phyloP scores from a whole-genome alignment of 2,329 filamentous ascomycete species.

The Colletotrichum chlorophyti region DNA sequence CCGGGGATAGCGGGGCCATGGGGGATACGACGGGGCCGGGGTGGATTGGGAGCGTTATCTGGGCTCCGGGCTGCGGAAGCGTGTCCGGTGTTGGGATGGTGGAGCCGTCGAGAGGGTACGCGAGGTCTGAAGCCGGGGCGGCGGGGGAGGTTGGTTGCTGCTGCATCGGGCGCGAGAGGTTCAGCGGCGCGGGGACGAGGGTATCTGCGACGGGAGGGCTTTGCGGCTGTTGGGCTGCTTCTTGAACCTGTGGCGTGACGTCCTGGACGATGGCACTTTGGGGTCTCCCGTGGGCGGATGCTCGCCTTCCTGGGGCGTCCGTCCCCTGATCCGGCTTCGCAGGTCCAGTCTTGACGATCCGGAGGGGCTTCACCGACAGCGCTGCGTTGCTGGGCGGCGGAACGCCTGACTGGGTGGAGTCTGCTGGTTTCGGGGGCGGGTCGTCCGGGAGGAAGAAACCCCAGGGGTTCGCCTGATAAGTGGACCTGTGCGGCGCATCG shows the following conservation, averaged over 20 bases:
- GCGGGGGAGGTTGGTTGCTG: too few species aligned
- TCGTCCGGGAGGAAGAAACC: slow-evolving; percentile 28
- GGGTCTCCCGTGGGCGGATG: too few species aligned
- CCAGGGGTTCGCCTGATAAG: slow-evolving; percentile 29
- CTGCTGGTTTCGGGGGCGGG: not conserved
- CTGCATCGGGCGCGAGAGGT: slow-evolving; percentile 3
- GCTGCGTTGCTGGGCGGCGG: too few species aligned
- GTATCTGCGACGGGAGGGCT: not conserved
- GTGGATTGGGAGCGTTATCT: slow-evolving; percentile 2
- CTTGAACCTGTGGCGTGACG: not conserved
- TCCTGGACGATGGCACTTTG: not conserved
- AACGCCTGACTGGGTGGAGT: too few species aligned
- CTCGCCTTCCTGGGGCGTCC: too few species aligned
- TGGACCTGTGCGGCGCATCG: not conserved
- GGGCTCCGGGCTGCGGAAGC: not conserved
- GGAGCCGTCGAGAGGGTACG: slow-evolving; percentile 1
- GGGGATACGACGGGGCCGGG: slow-evolving; percentile 2
- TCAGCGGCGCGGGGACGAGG: slow-evolving; percentile 19
- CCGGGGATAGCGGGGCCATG: not conserved
- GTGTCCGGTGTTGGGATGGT: not conserved
- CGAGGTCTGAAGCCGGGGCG: not conserved
- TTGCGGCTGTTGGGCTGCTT: too few species aligned
- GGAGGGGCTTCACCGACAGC: slow-evolving; percentile 19
- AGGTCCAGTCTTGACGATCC: slow-evolving; percentile 22
- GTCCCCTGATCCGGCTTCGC: not conserved